A percentile compares a stretch with the other conserved stretches of the same genome.
Conservation (phyloP, 148 eudicot species). For the Camellia granthamiana region DNA sequence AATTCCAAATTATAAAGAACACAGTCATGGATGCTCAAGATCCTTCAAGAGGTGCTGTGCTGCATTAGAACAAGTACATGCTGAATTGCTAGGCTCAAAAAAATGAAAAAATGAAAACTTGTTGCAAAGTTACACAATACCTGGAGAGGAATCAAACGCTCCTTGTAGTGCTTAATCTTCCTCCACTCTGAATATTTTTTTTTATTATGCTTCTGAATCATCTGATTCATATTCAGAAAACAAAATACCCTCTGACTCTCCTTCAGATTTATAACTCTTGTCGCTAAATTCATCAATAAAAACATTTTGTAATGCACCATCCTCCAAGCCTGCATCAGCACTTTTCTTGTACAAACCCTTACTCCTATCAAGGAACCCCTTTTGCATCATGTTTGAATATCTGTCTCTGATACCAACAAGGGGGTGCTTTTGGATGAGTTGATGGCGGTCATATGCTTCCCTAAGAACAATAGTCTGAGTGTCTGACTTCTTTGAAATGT, state of each 20-base stretch:
- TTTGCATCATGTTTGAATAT: conserved; percentile 51
- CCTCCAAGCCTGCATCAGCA: conserved; percentile 10
- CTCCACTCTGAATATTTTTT: background rate
- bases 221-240: conserved; percentile 7
- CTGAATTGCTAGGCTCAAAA: background rate
- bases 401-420: conserved; percentile 61
- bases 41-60: background rate
- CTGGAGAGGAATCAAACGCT: background rate
- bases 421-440: conserved; percentile 67
- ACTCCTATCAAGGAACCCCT: conserved; percentile 75
- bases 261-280: conserved; percentile 1
- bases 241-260: background rate
- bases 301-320: background rate
- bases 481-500: conserved; percentile 69
- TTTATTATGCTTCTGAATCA: background rate
- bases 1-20: background rate
- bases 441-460: conserved; percentile 61
- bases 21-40: conserved; percentile 6
- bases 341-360: conserved; percentile 57
- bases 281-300: conserved; percentile 5
- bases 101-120: no score
- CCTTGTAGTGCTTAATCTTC: background rate
- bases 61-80: background rate
- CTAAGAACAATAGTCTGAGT: conserved; percentile 78
- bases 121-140: background rate